phyloP scores from a whole-genome alignment of 1,139 yeast genomes.

The Scheffersomyces quercinus region DNA sequence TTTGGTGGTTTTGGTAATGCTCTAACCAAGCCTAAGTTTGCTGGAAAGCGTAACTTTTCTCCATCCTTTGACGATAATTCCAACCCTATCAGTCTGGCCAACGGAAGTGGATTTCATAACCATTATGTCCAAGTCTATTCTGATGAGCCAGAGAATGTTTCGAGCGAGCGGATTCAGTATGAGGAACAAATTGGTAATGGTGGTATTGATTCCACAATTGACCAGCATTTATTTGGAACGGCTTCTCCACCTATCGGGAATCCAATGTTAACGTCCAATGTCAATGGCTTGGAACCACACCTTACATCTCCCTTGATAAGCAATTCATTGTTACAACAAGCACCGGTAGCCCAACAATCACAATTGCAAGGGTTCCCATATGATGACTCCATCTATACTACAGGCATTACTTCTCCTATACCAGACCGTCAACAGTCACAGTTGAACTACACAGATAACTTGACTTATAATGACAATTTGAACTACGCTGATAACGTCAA shows the following conservation, averaged over 20 bases:
- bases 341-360: not conserved
- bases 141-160: conserved; percentile 10
- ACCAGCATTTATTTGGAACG: not conserved
- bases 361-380: conserved; percentile 19
- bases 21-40: conserved; percentile 25
- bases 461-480: too few relatives aligned
- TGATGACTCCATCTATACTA: conserved; percentile 21
- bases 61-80: conserved; percentile 12
- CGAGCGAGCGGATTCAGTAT: not conserved
- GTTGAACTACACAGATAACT: conserved; percentile 2
- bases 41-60: conserved; percentile 13
- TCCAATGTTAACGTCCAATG: not conserved
- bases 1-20: conserved; percentile 45
- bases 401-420: conserved; percentile 10
- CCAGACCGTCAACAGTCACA: conserved; percentile 5
- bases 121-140: conserved; percentile 29
- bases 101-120: conserved; percentile 16
- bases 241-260: not conserved
- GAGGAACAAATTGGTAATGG: not conserved
- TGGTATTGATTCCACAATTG: not conserved
- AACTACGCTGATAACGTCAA: too few relatives aligned
- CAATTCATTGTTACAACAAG: not conserved
- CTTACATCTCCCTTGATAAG: not conserved
- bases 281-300: not conserved
- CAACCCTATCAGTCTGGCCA: not conserved